Conservation (phyloP, 1,284 basidiomycete species). For the Ustilago lituana region DNA sequence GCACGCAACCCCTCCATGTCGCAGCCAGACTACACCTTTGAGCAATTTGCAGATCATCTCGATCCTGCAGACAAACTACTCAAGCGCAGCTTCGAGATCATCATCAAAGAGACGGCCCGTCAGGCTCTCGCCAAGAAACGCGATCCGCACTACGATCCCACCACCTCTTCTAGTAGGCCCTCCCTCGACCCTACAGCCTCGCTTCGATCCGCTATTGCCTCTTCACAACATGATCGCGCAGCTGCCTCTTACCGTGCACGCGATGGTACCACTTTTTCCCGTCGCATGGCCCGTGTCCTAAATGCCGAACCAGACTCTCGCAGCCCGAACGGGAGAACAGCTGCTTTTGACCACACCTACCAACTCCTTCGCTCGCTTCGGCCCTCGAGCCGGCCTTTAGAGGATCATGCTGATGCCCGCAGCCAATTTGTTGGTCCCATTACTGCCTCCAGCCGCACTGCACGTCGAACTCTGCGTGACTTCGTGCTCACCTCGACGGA, state of each 20-base stretch:
- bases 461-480: constrained; percentile 10
- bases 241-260: neutral
- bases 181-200: constrained; percentile 22
- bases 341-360: constrained; percentile 18
- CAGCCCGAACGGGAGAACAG: neutral
- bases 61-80: constrained; percentile 46
- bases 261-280: neutral
- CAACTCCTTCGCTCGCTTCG: constrained; percentile 22
- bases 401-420: neutral
- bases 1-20: constrained; percentile 19
- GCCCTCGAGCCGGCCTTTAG: neutral
- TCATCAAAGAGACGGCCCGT: constrained; percentile 50
- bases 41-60: constrained; percentile 48
- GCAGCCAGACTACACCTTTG: constrained; percentile 46
- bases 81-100: constrained; percentile 43
- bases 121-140: constrained; percentile 41
- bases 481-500: constrained; percentile 8
- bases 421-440: neutral
- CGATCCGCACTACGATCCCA: constrained; percentile 10
- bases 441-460: neutral
- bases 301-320: constrained; percentile 1
- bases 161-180: constrained; percentile 1
- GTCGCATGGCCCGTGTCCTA: constrained; percentile 9
- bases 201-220: constrained; percentile 28
- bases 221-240: constrained; percentile 11